Percentiles rank a stretch among this genome's conserved stretches.
Conservation (phyloP, 441 rosid genomes). For the Populus hybrid region DNA sequence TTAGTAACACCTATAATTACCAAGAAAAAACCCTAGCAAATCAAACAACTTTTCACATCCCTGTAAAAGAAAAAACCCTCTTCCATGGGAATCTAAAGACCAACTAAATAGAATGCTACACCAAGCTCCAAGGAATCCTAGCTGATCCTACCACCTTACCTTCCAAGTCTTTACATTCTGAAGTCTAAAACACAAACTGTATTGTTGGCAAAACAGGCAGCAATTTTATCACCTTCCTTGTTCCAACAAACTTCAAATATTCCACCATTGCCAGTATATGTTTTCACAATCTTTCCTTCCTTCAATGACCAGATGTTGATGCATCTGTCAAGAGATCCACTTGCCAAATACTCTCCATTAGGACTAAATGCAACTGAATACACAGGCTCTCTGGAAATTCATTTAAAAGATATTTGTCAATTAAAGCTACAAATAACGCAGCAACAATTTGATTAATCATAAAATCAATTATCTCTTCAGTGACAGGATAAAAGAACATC, state of each 20-base stretch:
- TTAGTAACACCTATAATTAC: too few species aligned
- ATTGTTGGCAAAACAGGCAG: slow-evolving; percentile 91
- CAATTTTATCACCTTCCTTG: slow-evolving; percentile 93
- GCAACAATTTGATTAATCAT: not conserved
- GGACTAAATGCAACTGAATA: slow-evolving; percentile 98
- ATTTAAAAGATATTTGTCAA: not conserved
- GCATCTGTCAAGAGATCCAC: slow-evolving; percentile 89
- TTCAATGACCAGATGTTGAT: slow-evolving; percentile 93
- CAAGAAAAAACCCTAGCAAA: too few species aligned
- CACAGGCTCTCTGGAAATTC: slow-evolving; percentile 75
- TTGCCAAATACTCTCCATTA: slow-evolving; percentile 89
- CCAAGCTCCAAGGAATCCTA: too few species aligned
- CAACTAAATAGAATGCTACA: too few species aligned
- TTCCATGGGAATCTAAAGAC: too few species aligned
- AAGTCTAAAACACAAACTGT: too few species aligned
- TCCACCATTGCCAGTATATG: slow-evolving; percentile 85
- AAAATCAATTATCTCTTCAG: not conserved
- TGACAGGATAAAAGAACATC: too few species aligned
- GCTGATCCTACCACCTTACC: too few species aligned
- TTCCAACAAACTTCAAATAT: slow-evolving; percentile 98
- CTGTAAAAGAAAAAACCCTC: too few species aligned
- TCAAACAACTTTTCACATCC: too few species aligned
- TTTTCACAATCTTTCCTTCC: slow-evolving; percentile 82
- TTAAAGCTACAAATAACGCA: not conserved
- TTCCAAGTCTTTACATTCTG: slow-evolving; percentile 56